Base-by-base conservation (phyloP, 805 yeast species). In the Zygoascus bituminiphila region DNA sequence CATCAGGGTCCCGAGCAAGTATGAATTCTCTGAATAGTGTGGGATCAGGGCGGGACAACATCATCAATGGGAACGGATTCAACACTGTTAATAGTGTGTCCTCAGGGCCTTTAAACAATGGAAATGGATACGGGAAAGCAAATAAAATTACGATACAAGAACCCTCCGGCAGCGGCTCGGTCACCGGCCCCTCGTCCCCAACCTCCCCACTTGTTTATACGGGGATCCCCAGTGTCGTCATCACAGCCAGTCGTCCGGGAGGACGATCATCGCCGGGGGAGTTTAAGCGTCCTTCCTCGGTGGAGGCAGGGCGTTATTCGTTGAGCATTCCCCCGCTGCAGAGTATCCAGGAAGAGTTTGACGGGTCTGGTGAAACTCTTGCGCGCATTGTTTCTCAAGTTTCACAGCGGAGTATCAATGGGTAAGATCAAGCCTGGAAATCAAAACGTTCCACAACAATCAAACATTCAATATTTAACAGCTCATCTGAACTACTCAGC, bases 331-430 rank as follows among this genome's bases (percentile, higher is more conserved):
- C 39, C 8, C 39, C 39, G 2, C 39, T 36, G 14, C 22, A 36
- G 39, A 17, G 22, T 12, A 36, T 36, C 17, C 39, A 36, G 17
- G 39, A 42, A 23, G 45, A 42, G 31, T 22, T 17, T 17, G 45
- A 42, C 19, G 25, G 25, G 5, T 24, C 15, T 42, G 31, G 45
- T n/a, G 45, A 42, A 6, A 26, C 17, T 8, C 35, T 42, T 12
- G 45, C 45, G 14, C 25, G 45, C 10, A 42, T 42, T 22, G 36
- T 25, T 24, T 15, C 45, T 22, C 25, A 25, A 6, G 25, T 29
- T 7, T 29, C 33, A 12, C 33, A 29, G n/a, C 4, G 4, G 15
- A 29, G 33, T 29, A 15, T 29, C 33, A 29, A 7, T 29, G 33
- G 33, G 10, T n/a, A n/a, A n/a, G n/a, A n/a, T n/a, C n/a, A n/a